Base-by-base conservation (phyloP, 2,329 filamentous ascomycete genomes). In the Paracoccidioides lutzii region DNA sequence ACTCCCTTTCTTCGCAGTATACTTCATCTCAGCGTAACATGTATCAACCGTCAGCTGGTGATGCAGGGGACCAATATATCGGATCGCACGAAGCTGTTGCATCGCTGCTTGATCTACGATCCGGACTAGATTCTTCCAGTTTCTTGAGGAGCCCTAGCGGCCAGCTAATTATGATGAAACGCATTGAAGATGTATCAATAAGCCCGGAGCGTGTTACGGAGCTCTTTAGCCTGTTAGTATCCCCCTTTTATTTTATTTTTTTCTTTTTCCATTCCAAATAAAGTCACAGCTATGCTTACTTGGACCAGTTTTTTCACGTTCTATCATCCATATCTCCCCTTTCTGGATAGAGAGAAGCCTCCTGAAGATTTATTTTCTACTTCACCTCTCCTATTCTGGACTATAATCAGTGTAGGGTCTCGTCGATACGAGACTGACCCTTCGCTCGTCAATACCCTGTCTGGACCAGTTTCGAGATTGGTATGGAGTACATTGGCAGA, bases 331-430 rank as follows among this genome's bases (percentile, higher is more conserved):
- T 85, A 83, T 60, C 70, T 85, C 32, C 81, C 82, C 0, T 78
- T 86, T 59, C 74, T 86, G 43, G 80, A 83, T 58, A 74, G 73
- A 40, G 67, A 75, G 5, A 71, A 75, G 57, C 69, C 73, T 7
- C 76, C 81, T 3, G 78, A 83, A 32, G 75, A 80, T 52, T 83
- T 81, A 65, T 79, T 79, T 60, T 73, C 74, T 12, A 71, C 77
- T 38, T 82, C 79, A 45, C 80, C 79, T n/a, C 69, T 86, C 5
- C 73, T 85, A n/a, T 84, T 84, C 67, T 86, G 83, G 83, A 81
- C 81, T 32, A 81, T 85, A 50, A 73, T 85, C 46, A 78, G 78
- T 41, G 76, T 84, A 42, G 82, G 81, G 9, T 78, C 81, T 40
- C 78, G 83, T 41, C 78, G 81, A 51, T 84, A 79, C 59, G 74